phyloP scores from a whole-genome alignment of 225 moss, liverwort and hornwort species.

The Thuidium tamariscinum region DNA sequence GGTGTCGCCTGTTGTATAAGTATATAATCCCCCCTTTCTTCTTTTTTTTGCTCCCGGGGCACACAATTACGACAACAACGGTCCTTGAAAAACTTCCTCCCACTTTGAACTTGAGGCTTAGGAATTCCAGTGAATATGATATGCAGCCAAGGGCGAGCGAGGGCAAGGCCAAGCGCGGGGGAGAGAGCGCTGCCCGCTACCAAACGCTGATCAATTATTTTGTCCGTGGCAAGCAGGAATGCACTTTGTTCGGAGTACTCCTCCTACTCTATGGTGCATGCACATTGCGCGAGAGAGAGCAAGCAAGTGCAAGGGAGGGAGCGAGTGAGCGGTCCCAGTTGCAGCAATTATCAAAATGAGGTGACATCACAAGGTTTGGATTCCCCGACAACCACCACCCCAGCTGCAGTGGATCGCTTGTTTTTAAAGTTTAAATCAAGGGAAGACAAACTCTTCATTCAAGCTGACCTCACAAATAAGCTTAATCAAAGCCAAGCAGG shows the following conservation, averaged over 20 bases:
- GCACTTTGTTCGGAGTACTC: neutral
- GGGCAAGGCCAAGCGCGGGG: too few species aligned
- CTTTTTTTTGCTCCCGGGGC: neutral
- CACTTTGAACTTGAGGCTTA: neutral
- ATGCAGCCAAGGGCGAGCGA: neutral
- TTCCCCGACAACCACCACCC: neutral
- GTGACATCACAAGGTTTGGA: neutral
- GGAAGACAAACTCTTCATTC: neutral
- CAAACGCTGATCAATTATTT: neutral
- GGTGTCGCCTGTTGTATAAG: neutral
- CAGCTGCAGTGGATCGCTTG: neutral
- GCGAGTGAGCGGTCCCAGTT: neutral
- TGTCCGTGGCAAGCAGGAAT: neutral
- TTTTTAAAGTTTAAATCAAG: neutral
- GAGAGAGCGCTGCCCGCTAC: neutral
- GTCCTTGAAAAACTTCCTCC: neutral
- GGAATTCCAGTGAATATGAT: neutral
- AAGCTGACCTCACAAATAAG: neutral
- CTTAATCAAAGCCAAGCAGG: neutral
- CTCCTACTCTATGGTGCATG: neutral
- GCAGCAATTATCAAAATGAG: slow-evolving; percentile 3
- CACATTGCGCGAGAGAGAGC: neutral
- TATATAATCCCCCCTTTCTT: neutral
- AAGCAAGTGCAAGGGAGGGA: too few species aligned
- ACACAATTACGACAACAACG: neutral